Evolutionary conservation across 352 stramenopile genomes (phyloP).

Genomic region (Phytopythium oedochilum): DNA sequence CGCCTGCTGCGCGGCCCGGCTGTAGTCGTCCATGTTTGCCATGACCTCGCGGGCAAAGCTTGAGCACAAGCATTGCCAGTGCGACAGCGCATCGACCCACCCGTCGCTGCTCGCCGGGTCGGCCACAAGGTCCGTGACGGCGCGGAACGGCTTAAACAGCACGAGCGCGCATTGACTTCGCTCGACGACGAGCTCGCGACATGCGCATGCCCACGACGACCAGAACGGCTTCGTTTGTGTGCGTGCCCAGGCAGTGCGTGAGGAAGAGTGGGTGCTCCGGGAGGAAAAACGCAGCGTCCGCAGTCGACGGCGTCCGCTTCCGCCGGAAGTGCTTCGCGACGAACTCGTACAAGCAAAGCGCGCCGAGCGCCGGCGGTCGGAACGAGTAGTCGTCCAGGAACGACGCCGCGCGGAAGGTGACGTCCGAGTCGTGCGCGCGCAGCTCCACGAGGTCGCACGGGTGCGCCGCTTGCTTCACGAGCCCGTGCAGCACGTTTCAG

Average conservation of each 20-base stretch:
- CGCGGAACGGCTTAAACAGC: background rate
- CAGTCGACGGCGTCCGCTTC: background rate
- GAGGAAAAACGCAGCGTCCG: background rate
- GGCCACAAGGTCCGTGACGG: background rate
- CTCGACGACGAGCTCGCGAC: background rate
- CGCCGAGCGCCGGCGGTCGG: background rate
- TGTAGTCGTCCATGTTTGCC: conserved; percentile 10
- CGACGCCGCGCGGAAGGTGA: background rate
- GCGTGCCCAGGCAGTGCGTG: background rate
- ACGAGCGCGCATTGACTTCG: background rate
- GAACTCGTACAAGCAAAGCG: background rate
- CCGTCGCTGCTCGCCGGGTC: background rate
- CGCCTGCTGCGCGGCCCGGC: background rate
- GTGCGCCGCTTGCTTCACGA: background rate
- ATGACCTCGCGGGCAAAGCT: conserved; percentile 4
- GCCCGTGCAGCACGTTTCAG: background rate
- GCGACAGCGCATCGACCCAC: background rate
- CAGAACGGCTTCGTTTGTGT: background rate
- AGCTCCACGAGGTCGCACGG: background rate
- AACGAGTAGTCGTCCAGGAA: background rate
- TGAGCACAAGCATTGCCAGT: background rate
- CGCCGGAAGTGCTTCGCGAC: background rate
- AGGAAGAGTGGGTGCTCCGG: background rate
- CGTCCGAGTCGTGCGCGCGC: background rate
- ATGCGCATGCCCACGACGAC: background rate